Base-by-base conservation (phyloP, 2,329 filamentous ascomycete genomes). In the Paraconiothyrium brasiliense region DNA sequence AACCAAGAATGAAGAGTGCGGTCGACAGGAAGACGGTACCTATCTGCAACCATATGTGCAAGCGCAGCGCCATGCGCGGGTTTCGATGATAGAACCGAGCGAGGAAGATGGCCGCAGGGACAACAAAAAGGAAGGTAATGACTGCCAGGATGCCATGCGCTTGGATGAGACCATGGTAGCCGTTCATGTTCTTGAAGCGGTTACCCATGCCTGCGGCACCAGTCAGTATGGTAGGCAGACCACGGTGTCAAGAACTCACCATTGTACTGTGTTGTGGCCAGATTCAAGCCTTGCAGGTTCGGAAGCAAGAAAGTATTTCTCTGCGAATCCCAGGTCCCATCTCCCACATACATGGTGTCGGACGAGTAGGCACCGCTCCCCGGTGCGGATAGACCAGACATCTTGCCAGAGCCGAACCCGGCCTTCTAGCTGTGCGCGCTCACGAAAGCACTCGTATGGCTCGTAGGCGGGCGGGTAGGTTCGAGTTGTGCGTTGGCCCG, bases 261-360 rank as follows among this genome's bases (percentile, higher is more conserved):
- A 85, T 95, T 95, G 80, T 93, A 93, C 75, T 86, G 88, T 89
- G 92, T 94, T 6, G 92, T 94, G 54, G 90, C 90, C 76, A 92
- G 92, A 75, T 93, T 92, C 66, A 92, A 79, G 9, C 91, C 91
- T 70, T 89, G 83, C 49, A 95, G 81, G 72, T 93, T 93, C 39
- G 92, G 92, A 55, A 95, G 81, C 57, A 95, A 81, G 75, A 94
- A 95, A 20, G 86, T 89, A 73, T 94, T 92, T 75, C 90, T 90
- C 61, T 85, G 84, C 60, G 90, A 90, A 71, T 94, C 90, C 92
- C 92, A 95, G 37, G 92, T 94, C 24, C 92, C 92, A 75, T 94
- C 92, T 65, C 92, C 92, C 16, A 94, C 91, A 58, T 83, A 84
- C 84, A 94, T 83, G n/a, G 89, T 92, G 72, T 89, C 84, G 55